These are phyloP conservation scores for Neoascochyta sp. DNA, from an alignment of 2,329 filamentous ascomycete genomes.

Conservation along the genomic window DNA sequence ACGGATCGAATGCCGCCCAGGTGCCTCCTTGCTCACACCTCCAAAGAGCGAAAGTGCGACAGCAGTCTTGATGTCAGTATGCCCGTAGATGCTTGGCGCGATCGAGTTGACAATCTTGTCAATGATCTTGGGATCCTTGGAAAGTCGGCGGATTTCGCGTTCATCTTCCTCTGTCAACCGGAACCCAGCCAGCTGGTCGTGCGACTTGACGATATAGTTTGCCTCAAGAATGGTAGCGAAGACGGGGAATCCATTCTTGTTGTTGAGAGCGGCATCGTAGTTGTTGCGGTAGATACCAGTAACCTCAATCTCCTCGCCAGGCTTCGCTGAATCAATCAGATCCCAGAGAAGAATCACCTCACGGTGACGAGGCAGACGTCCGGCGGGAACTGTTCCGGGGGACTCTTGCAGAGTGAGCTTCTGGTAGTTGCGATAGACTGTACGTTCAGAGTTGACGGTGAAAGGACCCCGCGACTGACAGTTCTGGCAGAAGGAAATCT, in stretches of 20 bases:
- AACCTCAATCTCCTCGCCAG: constrained; percentile 94
- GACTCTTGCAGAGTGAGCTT: constrained; percentile 97
- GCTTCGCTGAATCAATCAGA: constrained; percentile 93
- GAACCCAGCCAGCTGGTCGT: constrained; percentile 96
- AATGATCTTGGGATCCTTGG: constrained; percentile 83
- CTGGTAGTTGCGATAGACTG: constrained; percentile 97
- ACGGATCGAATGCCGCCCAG: constrained; percentile 83
- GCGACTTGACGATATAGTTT: constrained; percentile 94
- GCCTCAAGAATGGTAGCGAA: constrained; percentile 97
- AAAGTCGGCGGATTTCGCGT: constrained; percentile 80
- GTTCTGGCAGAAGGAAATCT: constrained; percentile 92
- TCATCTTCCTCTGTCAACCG: constrained; percentile 93
- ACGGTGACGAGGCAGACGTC: constrained; percentile 84
- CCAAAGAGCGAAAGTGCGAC: constrained; percentile 92
- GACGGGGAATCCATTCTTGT: constrained; percentile 96
- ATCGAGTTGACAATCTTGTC: constrained; percentile 92
- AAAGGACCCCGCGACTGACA: constrained; percentile 95
- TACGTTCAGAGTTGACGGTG: constrained; percentile 93
- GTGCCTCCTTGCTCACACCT: constrained; percentile 86
- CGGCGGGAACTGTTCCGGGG: constrained; percentile 91
- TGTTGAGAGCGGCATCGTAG: constrained; percentile 95
- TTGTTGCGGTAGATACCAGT: constrained; percentile 98
- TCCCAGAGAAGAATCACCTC: constrained; percentile 97
- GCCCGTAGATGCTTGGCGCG: constrained; percentile 95
- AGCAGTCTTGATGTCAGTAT: constrained; percentile 95